A percentile compares a stretch with the other conserved stretches of the same genome.
Evolutionary conservation across 2,329 filamentous ascomycete genomes (phyloP).

Genomic region (Septoria linicola): DNA sequence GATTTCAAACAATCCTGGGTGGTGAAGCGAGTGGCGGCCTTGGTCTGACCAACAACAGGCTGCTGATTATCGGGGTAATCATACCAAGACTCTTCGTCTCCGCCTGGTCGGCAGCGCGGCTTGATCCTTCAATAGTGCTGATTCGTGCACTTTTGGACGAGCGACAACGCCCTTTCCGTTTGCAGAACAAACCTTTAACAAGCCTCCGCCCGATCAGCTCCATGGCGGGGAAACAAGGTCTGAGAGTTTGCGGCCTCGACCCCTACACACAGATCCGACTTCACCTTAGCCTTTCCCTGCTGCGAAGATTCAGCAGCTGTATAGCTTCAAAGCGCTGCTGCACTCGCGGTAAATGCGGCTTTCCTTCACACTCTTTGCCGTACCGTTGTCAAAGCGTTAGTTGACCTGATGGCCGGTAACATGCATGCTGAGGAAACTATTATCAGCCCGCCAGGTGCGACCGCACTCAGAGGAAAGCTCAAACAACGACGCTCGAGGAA

Average conservation of each 20-base stretch:
- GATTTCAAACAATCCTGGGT: too few relatives aligned
- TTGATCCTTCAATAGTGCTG: not conserved
- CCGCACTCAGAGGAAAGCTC: constrained; percentile 21
- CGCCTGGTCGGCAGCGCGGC: constrained; percentile 1
- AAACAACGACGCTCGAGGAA: constrained; percentile 27
- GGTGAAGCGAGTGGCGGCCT: too few relatives aligned
- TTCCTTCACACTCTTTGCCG: constrained; percentile 9
- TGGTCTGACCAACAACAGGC: too few relatives aligned
- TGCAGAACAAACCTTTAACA: too few relatives aligned
- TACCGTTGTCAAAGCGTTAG: constrained; percentile 7
- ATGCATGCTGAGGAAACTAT: constrained; percentile 16
- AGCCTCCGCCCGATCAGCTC: not conserved
- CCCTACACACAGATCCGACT: not conserved
- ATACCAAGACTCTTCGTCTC: not conserved
- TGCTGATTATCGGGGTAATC: too few relatives aligned
- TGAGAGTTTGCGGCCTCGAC: constrained; percentile 10
- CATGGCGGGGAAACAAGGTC: constrained; percentile 8
- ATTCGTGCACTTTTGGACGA: constrained; percentile 1
- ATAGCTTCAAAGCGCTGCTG: constrained; percentile 8
- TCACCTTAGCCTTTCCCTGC: constrained; percentile 8
- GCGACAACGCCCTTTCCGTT: constrained; percentile 1
- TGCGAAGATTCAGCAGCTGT: constrained; percentile 5
- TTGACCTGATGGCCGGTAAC: not conserved
- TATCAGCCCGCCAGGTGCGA: constrained; percentile 2
- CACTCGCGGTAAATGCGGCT: constrained; percentile 19